These are phyloP conservation scores for Neurospora tetrasperma DNA, from an alignment of 495 filamentous ascomycete species.

Conservation along the genomic window DNA sequence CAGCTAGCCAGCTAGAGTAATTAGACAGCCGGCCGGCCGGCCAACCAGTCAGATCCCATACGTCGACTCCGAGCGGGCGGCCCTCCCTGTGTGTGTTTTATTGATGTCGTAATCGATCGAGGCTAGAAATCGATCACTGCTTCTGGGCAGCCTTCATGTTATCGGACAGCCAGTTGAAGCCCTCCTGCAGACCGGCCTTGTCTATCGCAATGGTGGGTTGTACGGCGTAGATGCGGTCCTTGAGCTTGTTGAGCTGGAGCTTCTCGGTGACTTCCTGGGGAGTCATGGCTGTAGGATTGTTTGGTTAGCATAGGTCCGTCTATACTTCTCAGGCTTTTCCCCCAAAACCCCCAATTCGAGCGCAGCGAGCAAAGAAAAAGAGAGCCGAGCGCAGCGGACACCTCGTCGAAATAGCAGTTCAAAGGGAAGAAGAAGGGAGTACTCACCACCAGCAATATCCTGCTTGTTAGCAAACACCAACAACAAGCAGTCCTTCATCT, in stretches of 20 bases:
- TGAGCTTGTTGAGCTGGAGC: conserved; percentile 74
- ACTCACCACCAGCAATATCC: conserved; percentile 75
- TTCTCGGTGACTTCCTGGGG: conserved; percentile 78
- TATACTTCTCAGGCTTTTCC: background rate
- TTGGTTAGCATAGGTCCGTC: background rate
- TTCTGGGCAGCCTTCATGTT: conserved; percentile 56
- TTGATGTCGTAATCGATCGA: too few relatives aligned
- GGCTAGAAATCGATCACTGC: background rate
- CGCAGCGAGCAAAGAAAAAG: background rate
- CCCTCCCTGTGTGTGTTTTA: too few relatives aligned
- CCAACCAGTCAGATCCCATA: too few relatives aligned
- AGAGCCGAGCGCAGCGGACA: background rate
- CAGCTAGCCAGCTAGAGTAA: too few relatives aligned
- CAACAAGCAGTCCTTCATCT: conserved; percentile 94
- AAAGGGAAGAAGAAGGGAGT: background rate
- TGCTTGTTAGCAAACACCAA: conserved; percentile 99
- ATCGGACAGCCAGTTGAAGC: conserved; percentile 85
- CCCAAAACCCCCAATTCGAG: background rate
- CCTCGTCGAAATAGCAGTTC: background rate
- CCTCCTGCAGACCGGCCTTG: conserved; percentile 89
- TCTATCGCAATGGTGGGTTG: conserved; percentile 91
- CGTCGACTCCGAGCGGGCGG: too few relatives aligned
- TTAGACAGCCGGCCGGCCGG: too few relatives aligned
- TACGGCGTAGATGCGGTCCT: conserved; percentile 92
- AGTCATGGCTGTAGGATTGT: conserved; percentile 54